These are phyloP conservation scores for Bertia moriformis DNA, from an alignment of 2,329 filamentous ascomycete species.

Conservation along the genomic window DNA sequence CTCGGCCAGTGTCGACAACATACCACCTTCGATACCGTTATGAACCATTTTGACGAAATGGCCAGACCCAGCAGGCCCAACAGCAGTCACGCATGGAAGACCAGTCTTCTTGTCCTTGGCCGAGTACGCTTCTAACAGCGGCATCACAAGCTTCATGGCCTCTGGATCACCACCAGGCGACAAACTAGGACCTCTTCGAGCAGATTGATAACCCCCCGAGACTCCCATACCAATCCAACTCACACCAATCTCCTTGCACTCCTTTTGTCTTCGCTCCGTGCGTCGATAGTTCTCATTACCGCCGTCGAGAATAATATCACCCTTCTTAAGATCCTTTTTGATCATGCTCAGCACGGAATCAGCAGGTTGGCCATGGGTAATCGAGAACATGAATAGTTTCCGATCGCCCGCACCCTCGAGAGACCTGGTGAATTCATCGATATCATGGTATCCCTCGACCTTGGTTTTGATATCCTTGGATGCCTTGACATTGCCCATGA, in stretches of 20 bases:
- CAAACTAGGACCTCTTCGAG: constrained; percentile 50
- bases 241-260: constrained; percentile 39
- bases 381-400: constrained; percentile 22
- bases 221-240: constrained; percentile 55
- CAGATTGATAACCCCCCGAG: constrained; percentile 55
- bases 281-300: constrained; percentile 54
- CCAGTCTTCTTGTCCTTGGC: constrained; percentile 42
- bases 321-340: constrained; percentile 32
- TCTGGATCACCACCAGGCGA: constrained; percentile 46
- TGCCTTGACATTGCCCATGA: constrained; percentile 10
- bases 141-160: constrained; percentile 41
- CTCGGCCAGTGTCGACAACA: constrained; percentile 51
- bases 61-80: constrained; percentile 48
- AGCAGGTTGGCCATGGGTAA: constrained; percentile 20
- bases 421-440: constrained; percentile 17
- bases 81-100: constrained; percentile 40
- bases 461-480: constrained; percentile 12
- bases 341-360: constrained; percentile 12
- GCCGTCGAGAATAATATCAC: constrained; percentile 55
- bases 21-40: constrained; percentile 61
- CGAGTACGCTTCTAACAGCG: constrained; percentile 43
- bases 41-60: constrained; percentile 68
- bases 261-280: constrained; percentile 46
- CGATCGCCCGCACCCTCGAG: constrained; percentile 13
- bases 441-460: constrained; percentile 16